Conservation (phyloP, 305 asterid species). For the Fraxinus nigra region DNA sequence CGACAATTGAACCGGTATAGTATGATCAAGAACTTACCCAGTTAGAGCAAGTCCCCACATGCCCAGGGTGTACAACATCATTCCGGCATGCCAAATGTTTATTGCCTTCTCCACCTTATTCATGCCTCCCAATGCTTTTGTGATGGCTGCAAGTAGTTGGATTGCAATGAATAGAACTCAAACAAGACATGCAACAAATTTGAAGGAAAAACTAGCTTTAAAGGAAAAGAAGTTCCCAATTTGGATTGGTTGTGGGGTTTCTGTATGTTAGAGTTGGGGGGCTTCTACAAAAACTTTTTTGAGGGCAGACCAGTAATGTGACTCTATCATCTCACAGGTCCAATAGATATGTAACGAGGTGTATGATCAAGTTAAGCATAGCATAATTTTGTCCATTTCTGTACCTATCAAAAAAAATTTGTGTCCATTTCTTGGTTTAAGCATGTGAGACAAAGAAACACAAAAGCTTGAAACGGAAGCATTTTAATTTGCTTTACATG, state of each 20-base stretch:
- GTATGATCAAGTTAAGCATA: neutral
- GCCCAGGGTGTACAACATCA: conserved; percentile 62
- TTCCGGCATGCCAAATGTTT: conserved; percentile 82
- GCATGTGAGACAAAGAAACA: neutral
- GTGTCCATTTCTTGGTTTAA: neutral
- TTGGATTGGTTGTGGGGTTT: neutral
- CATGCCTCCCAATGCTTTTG: conserved; percentile 61
- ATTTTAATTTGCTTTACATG: neutral
- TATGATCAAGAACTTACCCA: conserved; percentile 43
- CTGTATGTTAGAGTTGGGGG: neutral
- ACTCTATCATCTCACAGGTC: neutral
- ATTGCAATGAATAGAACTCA: neutral
- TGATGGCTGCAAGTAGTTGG: conserved; percentile 56
- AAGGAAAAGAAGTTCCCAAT: neutral
- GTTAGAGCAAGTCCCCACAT: conserved; percentile 91
- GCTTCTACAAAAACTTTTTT: neutral
- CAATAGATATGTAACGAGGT: neutral
- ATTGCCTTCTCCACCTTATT: conserved; percentile 74
- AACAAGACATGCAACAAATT: neutral
- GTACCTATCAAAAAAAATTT: too few relatives aligned
- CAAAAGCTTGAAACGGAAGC: neutral
- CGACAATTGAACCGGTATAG: neutral
- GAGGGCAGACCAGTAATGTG: neutral
- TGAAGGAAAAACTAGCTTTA: neutral
- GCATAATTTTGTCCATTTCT: neutral